phyloP scores from a whole-genome alignment of 1,284 basidiomycete species.

The Cryptococcus sp. region DNA sequence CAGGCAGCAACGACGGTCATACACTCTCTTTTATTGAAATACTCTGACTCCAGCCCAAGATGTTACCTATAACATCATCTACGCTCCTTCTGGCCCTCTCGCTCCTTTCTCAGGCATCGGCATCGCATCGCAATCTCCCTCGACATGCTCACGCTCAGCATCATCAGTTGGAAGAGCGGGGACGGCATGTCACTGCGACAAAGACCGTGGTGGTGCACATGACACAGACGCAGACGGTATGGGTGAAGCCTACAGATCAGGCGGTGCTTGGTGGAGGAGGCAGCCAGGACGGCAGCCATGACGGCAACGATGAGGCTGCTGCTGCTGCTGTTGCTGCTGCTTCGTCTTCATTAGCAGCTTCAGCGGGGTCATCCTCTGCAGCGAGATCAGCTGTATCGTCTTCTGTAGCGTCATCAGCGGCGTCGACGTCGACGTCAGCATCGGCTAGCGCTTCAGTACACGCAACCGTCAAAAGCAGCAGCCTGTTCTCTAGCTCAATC shows the following conservation, averaged over 20 bases:
- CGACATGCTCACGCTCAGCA: slow-evolving; percentile 10
- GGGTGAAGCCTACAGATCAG: slow-evolving; percentile 44
- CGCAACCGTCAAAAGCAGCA: too few relatives aligned
- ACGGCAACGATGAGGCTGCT: not conserved
- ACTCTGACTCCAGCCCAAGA: not conserved
- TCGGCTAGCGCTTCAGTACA: not conserved
- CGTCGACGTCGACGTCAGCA: slow-evolving; percentile 4
- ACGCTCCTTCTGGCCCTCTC: slow-evolving; percentile 12
- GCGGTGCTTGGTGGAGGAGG: slow-evolving; percentile 14
- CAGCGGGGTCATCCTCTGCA: too few relatives aligned
- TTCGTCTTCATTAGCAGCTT: not conserved
- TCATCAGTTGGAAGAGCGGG: slow-evolving; percentile 37
- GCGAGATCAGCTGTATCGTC: slow-evolving; percentile 8
- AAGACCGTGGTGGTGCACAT: slow-evolving; percentile 45
- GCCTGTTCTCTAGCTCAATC: not conserved
- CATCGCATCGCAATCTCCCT: slow-evolving; percentile 16
- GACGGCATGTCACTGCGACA: slow-evolving; percentile 48
- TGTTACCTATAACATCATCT: slow-evolving; percentile 6
- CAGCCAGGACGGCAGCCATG: not conserved
- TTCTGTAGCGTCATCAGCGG: slow-evolving; percentile 3
- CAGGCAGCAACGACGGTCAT: not conserved
- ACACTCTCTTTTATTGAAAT: not conserved
- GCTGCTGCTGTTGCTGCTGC: too few relatives aligned
- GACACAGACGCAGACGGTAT: slow-evolving; percentile 45
- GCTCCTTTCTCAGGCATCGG: slow-evolving; percentile 10